Base-by-base conservation (phyloP, 345 rosid species). In the Salix arbutifolia region DNA sequence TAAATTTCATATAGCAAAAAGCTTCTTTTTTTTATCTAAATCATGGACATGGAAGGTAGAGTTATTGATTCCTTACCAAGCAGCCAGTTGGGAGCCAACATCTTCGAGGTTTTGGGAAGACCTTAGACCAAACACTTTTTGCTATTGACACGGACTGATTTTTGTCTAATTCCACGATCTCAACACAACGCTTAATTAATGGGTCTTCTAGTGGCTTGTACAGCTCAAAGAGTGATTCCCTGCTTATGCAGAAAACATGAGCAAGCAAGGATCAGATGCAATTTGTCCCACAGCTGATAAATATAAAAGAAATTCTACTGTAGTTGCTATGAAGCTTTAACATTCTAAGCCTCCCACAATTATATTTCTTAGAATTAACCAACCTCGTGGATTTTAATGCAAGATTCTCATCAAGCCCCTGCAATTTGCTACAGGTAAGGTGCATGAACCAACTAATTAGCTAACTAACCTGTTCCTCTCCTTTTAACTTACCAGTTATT, bases 81-180 rank as follows among this genome's bases (percentile, higher is more conserved):
- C 92, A 93, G 65, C 99, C 98, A 3, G 99, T 96, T 1, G 97
- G 99, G 78, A 96, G 92, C 99, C 99, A 96, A 79, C 90, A 85
- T 85, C 98, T 91, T 83, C 87, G 86, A 77, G 97, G 92, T 78
- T 88, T 92, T 67, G 98, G 96, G 80, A 93, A 88, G 81, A 96
- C 68, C 81, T 87, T 90, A 38, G 91, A 91, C 98, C 94, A 93
- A 44, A 93, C 60, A 65, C 74, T 83, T 84, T 75, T 84, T 8
- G 84, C 85, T 72, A 61, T 84, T 69, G 88, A 82, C 62, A 69
- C 44, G 14, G 84, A 46, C 33, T 87, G 81, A 48, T 80, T 76
- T 73, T 82, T 77, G 73, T 85, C 89, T 58, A 74, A 68, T 81
- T 91, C 97, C 79, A 90, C 64, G 18, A 93, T 82, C 72, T 93